Conservation (phyloP, 2,329 filamentous ascomycete genomes). For the Myotisia sp. region DNA sequence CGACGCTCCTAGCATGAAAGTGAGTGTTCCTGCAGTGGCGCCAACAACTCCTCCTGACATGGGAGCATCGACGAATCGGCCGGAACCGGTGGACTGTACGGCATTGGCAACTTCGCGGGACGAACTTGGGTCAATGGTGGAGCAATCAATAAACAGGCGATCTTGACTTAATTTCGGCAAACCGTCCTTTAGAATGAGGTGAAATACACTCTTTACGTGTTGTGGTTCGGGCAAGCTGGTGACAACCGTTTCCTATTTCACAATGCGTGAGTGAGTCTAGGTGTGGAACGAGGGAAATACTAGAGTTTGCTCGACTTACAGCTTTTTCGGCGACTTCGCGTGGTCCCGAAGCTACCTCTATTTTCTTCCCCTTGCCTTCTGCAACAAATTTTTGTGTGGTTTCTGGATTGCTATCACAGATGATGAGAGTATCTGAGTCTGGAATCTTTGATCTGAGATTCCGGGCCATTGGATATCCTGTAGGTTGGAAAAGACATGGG, state of each 20-base stretch:
- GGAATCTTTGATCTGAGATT: conserved; percentile 55
- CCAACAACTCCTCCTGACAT: conserved; percentile 96
- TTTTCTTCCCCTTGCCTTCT: conserved; percentile 37
- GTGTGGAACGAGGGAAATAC: conserved; percentile 1
- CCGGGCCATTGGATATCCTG: conserved; percentile 59
- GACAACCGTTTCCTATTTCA: conserved; percentile 60
- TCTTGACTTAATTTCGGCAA: conserved; percentile 41
- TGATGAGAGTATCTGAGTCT: conserved; percentile 44
- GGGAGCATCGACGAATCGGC: conserved; percentile 79
- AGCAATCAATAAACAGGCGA: conserved; percentile 86
- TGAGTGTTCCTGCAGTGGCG: conserved; percentile 71
- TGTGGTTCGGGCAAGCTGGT: conserved; percentile 80
- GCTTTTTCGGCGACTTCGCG: conserved; percentile 52
- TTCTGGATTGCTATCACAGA: conserved; percentile 52
- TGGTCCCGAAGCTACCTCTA: conserved; percentile 43
- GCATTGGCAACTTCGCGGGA: conserved; percentile 62
- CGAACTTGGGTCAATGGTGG: conserved; percentile 83
- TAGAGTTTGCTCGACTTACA: conserved; percentile 38
- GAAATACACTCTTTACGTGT: conserved; percentile 74
- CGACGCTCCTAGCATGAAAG: conserved; percentile 82
- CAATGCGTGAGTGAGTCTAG: not conserved
- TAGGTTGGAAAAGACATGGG: too few relatives aligned
- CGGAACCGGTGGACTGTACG: conserved; percentile 52
- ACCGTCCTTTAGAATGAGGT: conserved; percentile 53
- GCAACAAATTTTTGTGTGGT: conserved; percentile 43